Evolutionary conservation across 1,139 yeast genomes (phyloP).

Genomic region (Nakaseomyces delphensis): DNA sequence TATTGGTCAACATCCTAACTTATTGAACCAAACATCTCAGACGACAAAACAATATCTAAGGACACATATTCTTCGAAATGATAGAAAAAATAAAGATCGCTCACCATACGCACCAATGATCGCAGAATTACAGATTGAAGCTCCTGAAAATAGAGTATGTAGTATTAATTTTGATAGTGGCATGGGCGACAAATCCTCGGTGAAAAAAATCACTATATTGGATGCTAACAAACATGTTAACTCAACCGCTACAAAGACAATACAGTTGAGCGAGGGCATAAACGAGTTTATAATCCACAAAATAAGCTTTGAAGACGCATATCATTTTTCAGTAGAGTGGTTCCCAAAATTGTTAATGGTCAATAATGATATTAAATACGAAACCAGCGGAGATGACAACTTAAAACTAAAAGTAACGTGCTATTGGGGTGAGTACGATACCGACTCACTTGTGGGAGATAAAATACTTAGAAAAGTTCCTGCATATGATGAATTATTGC

Average conservation of each 20-base stretch:
- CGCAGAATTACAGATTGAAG: conserved; percentile 53
- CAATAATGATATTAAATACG: conserved; percentile 42
- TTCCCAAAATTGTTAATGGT: conserved; percentile 49
- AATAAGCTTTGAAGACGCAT: conserved; percentile 48
- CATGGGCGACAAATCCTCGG: conserved; percentile 42
- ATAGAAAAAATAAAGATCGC: conserved; percentile 32
- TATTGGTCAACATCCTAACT: conserved; percentile 46
- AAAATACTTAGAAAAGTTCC: conserved; percentile 43
- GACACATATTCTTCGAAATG: conserved; percentile 27
- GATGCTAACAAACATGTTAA: conserved; percentile 28
- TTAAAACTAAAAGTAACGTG: conserved; percentile 56
- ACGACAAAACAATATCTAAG: conserved; percentile 7
- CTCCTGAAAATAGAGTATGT: conserved; percentile 58
- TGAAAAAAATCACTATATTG: conserved; percentile 49
- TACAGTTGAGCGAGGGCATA: conserved; percentile 52
- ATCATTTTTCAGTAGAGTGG: conserved; percentile 69
- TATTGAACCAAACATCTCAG: conserved; percentile 31
- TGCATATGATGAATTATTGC: conserved; percentile 57
- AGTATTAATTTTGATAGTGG: conserved; percentile 47
- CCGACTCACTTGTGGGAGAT: conserved; percentile 35
- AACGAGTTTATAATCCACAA: conserved; percentile 55
- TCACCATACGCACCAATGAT: conserved; percentile 60
- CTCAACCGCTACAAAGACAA: conserved; percentile 31
- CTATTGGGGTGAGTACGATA: conserved; percentile 65
- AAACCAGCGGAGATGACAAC: conserved; percentile 29